Evolutionary conservation across 495 filamentous ascomycete species (phyloP), one percentile per base, ranked within the genome.

Genomic region (Daldinia caldariorum): DNA sequence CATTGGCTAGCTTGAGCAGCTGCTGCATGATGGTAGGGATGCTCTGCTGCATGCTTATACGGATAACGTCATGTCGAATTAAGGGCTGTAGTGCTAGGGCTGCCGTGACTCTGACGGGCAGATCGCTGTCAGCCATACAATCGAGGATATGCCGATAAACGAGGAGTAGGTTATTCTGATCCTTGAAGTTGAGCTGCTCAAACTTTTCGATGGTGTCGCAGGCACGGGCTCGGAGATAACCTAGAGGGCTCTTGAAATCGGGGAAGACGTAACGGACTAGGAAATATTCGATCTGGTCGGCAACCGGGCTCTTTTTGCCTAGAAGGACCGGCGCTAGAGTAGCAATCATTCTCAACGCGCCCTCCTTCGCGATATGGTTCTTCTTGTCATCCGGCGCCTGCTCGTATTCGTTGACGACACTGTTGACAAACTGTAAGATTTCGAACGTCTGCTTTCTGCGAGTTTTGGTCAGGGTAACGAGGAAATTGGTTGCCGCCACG

Each of bases 11-110:
- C 81, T 98, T 98, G 34, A 99, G 86, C 14, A 99, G 83, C 79
- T 98, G 94, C 80, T 99, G 95, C 95, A 99, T 99, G 77, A 99
- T 97, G 74, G 97, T 94, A n/a, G 96, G 94, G 60, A 99, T 99
- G 78, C 93, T 97, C 74, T 94, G 89, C 80, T 97, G 93, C 96
- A 99, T 98, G 69, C 89, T 93, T 18, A 87, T 89, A 31, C 94
- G 90, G 74, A 99, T 97, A 66, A 94, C 86, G 66, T 98, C 94
- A 80, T 99, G 95, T 57, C 95, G 87, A 69, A 99, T 98, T 51
- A 99, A 83, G 32, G 96, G 94, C 78, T 99, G 95, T 37, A 99
- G 83, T 45, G 95, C 96, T 54, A 99, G 88, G 32, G 95, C 93
- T 13, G 95, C 95, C 73, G 96, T 94, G 18, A 99, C 96, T 51